Percentiles rank a stretch among this genome's conserved stretches.
phyloP scores from a whole-genome alignment of 192 early-diverging fungal species.

The Linnemannia hyalina region DNA sequence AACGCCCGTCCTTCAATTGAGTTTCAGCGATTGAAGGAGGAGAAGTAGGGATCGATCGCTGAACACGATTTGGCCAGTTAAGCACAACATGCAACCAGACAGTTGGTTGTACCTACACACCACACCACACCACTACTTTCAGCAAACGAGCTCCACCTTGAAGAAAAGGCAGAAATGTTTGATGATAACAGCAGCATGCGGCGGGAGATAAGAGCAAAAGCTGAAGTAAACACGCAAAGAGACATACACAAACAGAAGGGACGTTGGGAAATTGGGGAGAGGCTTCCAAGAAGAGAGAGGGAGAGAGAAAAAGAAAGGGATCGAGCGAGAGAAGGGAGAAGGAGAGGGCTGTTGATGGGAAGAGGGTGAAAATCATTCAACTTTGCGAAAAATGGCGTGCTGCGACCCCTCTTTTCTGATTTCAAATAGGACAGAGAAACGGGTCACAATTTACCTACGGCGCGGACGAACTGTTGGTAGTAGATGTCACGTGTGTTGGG shows the following conservation, averaged over 20 bases:
- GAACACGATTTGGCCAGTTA: neutral
- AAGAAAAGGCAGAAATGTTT: neutral
- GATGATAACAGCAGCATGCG: neutral
- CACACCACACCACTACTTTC: neutral
- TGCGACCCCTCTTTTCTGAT: neutral
- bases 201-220: neutral
- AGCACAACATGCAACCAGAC: neutral
- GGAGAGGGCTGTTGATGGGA: neutral
- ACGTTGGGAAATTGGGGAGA: neutral
- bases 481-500: neutral
- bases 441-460: neutral
- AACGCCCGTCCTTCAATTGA: neutral
- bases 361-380: constrained; percentile 13
- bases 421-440: neutral
- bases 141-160: neutral
- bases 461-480: neutral
- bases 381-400: constrained; percentile 19
- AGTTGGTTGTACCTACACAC: neutral
- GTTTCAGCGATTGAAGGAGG: neutral
- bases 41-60: neutral
- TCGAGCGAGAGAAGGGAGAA: neutral
- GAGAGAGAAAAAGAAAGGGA: neutral
- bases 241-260: neutral
- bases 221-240: neutral
- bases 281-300: neutral